A percentile compares a stretch with the other conserved stretches of the same genome.
Evolutionary conservation across 2,329 filamentous ascomycete species (phyloP).

Genomic region (Thielaviopsis euricoi): DNA sequence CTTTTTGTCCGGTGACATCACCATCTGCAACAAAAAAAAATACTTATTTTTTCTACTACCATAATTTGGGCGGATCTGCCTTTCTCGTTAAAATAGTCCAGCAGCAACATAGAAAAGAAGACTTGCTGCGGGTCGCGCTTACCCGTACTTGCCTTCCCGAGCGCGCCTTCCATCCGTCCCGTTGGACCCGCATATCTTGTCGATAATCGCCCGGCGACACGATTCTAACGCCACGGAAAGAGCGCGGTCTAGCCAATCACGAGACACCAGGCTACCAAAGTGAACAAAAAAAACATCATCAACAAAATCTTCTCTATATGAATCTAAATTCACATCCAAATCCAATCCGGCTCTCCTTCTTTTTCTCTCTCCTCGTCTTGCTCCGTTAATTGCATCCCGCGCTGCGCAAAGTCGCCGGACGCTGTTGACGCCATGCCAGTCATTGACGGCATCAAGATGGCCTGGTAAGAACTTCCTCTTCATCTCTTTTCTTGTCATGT

Average conservation of each 20-base stretch:
- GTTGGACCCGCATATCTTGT: not conserved
- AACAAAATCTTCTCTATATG: not conserved
- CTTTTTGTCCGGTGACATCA: not conserved
- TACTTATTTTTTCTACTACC: too few relatives aligned
- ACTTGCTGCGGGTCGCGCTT: too few relatives aligned
- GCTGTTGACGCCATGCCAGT: conserved; percentile 35
- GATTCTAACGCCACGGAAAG: not conserved
- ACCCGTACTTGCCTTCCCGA: not conserved
- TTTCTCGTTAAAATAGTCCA: too few relatives aligned
- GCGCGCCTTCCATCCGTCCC: not conserved
- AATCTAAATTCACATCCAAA: not conserved
- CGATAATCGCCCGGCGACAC: not conserved
- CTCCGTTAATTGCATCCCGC: not conserved
- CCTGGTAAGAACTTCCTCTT: conserved; percentile 40
- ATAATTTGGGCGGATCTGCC: too few relatives aligned
- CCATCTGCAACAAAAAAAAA: not conserved
- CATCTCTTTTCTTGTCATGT: not conserved
- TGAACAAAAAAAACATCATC: not conserved
- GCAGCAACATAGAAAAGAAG: too few relatives aligned
- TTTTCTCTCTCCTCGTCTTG: not conserved
- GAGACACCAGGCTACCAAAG: not conserved
- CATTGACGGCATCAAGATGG: conserved; percentile 56
- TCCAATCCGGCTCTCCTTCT: not conserved
- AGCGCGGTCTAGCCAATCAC: not conserved
- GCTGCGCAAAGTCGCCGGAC: not conserved